phyloP scores from a whole-genome alignment of 176 grass and related monocot species.

The Panicum miliaceum region DNA sequence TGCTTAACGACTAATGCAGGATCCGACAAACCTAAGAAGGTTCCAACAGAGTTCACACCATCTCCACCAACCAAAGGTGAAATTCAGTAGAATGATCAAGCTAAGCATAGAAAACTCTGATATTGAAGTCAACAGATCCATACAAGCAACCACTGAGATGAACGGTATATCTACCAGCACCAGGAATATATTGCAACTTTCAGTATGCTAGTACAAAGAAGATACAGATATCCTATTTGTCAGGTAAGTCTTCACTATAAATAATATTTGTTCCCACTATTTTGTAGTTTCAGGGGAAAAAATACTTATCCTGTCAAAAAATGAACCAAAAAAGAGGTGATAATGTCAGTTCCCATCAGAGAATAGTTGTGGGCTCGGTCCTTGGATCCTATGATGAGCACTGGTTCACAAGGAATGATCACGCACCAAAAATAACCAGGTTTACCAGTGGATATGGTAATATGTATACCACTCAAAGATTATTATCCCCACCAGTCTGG shows the following conservation, averaged over 20 bases:
- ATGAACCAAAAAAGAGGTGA: slow-evolving; percentile 8
- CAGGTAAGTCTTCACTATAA: slow-evolving; percentile 15
- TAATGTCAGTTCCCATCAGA: slow-evolving; percentile 20
- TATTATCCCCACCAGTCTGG: slow-evolving; percentile 82
- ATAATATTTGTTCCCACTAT: slow-evolving; percentile 38
- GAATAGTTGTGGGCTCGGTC: slow-evolving; percentile 1
- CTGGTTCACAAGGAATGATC: slow-evolving; percentile 19
- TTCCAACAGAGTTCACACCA: slow-evolving; percentile 17
- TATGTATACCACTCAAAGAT: slow-evolving; percentile 34
- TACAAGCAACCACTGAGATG: neutral
- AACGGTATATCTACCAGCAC: slow-evolving; percentile 31
- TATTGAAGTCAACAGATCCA: neutral
- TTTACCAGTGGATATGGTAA: neutral
- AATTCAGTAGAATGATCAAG: neutral
- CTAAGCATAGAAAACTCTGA: neutral
- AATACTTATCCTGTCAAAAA: neutral
- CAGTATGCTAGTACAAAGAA: neutral
- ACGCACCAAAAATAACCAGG: neutral
- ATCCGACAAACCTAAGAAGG: slow-evolving; percentile 11
- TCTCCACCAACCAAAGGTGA: neutral
- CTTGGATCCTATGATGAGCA: slow-evolving; percentile 27
- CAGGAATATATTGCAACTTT: slow-evolving; percentile 26
- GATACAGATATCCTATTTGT: slow-evolving; percentile 35
- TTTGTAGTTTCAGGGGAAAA: neutral
- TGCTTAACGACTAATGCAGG: slow-evolving; percentile 9